These are phyloP conservation scores for Ailanthus altissimus DNA, from an alignment of 345 rosid species.

Conservation along the genomic window DNA sequence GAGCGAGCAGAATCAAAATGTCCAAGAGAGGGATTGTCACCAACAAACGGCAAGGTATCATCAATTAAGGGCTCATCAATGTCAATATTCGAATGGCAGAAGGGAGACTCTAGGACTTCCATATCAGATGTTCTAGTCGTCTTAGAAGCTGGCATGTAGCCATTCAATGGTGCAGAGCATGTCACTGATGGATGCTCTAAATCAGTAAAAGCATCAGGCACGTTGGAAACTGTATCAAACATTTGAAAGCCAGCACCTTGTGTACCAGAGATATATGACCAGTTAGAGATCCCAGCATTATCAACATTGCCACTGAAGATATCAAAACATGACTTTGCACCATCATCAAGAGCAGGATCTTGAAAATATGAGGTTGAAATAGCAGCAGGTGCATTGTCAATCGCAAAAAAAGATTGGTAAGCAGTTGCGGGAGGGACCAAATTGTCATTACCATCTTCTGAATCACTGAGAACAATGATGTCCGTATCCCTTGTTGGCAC, in stretches of 20 bases:
- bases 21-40: conserved; percentile 34
- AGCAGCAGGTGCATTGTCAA: conserved; percentile 9
- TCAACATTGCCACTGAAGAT: conserved; percentile 23
- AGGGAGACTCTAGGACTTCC: conserved; percentile 24
- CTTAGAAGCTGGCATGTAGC: conserved; percentile 16
- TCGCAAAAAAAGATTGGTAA: conserved; percentile 12
- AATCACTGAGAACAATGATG: conserved; percentile 40
- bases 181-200: conserved; percentile 19
- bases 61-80: conserved; percentile 33
- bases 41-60: conserved; percentile 27
- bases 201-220: conserved; percentile 30
- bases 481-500: conserved; percentile 15
- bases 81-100: conserved; percentile 11
- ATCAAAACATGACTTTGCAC: conserved; percentile 21
- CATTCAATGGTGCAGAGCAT: conserved; percentile 26
- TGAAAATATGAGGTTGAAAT: conserved; percentile 21
- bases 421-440: conserved; percentile 17
- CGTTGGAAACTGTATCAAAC: conserved; percentile 32
- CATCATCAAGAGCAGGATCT: conserved; percentile 24
- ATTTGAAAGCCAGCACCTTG: conserved; percentile 29
- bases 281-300: conserved; percentile 24
- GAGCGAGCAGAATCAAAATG: conserved; percentile 33
- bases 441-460: conserved; percentile 38
- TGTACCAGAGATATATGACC: conserved; percentile 25
- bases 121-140: conserved; percentile 10